These are phyloP conservation scores for Amanita jacksonii DNA, from an alignment of 768 basidiomycete species.

Conservation along the genomic window DNA sequence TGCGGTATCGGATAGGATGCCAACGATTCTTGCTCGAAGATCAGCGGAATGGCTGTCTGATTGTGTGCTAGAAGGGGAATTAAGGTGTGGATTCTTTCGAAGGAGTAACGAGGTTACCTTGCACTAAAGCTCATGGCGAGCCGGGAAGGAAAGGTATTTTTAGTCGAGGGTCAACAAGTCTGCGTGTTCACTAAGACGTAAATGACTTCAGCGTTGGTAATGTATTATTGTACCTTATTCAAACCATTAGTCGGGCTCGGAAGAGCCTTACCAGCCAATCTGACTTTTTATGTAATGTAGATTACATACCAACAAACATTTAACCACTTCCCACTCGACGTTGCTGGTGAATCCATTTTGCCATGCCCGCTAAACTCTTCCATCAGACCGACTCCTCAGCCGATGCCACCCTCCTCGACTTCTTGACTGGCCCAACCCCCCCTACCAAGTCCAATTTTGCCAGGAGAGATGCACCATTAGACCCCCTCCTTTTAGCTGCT, in stretches of 20 bases:
- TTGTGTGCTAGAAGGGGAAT: not conserved
- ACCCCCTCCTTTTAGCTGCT: slow-evolving; percentile 72
- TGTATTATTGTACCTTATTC: no score
- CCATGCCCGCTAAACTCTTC: slow-evolving; percentile 12
- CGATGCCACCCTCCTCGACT: slow-evolving; percentile 57
- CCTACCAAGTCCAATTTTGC: slow-evolving; percentile 33
- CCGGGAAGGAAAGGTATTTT: not conserved
- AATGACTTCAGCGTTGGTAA: no score
- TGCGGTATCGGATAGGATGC: slow-evolving; percentile 34
- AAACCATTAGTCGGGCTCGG: no score
- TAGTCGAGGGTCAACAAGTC: no score
- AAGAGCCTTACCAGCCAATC: no score
- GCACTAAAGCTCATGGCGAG: not conserved
- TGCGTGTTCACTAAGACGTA: no score
- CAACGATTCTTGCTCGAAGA: slow-evolving; percentile 28
- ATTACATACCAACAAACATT: no score
- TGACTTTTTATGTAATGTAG: no score
- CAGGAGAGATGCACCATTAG: slow-evolving; percentile 63
- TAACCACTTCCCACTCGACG: no score
- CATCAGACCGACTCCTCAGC: slow-evolving; percentile 21
- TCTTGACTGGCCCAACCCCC: slow-evolving; percentile 47
- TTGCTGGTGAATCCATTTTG: no score
- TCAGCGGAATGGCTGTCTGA: slow-evolving; percentile 3
- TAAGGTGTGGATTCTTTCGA: not conserved
- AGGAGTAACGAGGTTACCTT: not conserved